Conservation (phyloP, 164 flowering plant species). For the Berberis vulgaris region DNA sequence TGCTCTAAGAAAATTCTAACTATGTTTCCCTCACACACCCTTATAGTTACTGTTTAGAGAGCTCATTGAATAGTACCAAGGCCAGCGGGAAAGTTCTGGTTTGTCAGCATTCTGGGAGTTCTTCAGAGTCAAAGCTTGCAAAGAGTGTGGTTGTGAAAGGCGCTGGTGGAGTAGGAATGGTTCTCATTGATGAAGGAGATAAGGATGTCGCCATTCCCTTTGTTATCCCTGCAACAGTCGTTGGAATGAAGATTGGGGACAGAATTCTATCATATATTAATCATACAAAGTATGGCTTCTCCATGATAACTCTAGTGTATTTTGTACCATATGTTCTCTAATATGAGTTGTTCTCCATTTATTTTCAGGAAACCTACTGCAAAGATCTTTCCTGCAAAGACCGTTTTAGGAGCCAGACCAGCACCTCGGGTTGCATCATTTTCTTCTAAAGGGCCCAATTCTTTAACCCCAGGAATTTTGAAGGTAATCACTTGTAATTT, state of each 20-base stretch:
- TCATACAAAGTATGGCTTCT: conserved; percentile 37
- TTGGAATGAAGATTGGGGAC: conserved; percentile 37
- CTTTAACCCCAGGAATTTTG: conserved; percentile 58
- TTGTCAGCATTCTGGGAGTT: conserved; percentile 60
- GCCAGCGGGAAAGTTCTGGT: conserved; percentile 57
- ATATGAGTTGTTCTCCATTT: conserved; percentile 1
- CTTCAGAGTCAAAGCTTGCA: conserved; percentile 50
- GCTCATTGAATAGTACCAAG: conserved; percentile 57
- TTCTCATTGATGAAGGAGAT: conserved; percentile 60
- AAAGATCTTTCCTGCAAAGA: conserved; percentile 43
- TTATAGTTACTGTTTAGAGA: conserved; percentile 63
- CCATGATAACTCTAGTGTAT: not conserved
- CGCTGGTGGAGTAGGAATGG: conserved; percentile 85
- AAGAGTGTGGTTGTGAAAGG: conserved; percentile 58
- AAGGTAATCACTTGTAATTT: conserved; percentile 36
- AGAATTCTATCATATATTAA: conserved; percentile 52
- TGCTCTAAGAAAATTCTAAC: conserved; percentile 3
- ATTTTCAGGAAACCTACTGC: conserved; percentile 43
- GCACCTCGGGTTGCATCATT: conserved; percentile 72
- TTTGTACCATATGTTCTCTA: conserved; percentile 2
- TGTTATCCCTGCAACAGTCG: conserved; percentile 55
- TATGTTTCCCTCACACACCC: conserved; percentile 10
- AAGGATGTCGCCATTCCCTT: conserved; percentile 69
- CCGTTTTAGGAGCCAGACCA: conserved; percentile 48
- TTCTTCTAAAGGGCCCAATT: conserved; percentile 78